phyloP scores from a whole-genome alignment of 2,329 filamentous ascomycete species.

The Aspergillus phoenicis region DNA sequence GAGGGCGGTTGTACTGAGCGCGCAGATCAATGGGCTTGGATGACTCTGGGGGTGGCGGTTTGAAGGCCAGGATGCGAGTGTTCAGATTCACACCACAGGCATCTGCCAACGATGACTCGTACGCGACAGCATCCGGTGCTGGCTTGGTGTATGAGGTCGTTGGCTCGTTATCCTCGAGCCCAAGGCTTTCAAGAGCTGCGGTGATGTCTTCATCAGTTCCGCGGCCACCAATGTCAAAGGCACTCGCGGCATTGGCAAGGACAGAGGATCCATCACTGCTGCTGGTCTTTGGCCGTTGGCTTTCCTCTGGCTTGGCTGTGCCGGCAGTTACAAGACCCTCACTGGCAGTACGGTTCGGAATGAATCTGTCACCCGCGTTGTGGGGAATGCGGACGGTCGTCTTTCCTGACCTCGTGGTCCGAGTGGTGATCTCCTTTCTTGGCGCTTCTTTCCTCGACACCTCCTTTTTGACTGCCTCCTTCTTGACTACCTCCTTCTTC shows the following conservation, averaged over 20 bases:
- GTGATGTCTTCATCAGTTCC: conserved; percentile 72
- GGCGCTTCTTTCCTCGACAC: neutral
- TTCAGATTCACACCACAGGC: conserved; percentile 92
- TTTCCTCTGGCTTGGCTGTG: conserved; percentile 81
- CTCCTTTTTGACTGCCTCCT: conserved; percentile 48
- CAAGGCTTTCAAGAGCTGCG: conserved; percentile 77
- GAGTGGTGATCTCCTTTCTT: conserved; percentile 50
- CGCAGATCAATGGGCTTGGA: conserved; percentile 97
- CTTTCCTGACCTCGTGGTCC: conserved; percentile 60
- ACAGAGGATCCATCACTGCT: conserved; percentile 71
- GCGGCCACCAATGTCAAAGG: conserved; percentile 64
- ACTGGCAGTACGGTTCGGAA: conserved; percentile 88
- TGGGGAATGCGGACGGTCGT: conserved; percentile 68
- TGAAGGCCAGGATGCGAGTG: conserved; percentile 96
- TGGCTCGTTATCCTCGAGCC: conserved; percentile 72
- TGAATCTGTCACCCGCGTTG: conserved; percentile 88
- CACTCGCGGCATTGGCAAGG: conserved; percentile 72
- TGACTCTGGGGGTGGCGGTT: conserved; percentile 96
- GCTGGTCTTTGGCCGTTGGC: conserved; percentile 72
- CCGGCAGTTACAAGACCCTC: conserved; percentile 82
- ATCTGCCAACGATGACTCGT: conserved; percentile 85
- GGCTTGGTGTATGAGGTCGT: conserved; percentile 70
- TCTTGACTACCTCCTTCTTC: neutral
- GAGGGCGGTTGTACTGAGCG: conserved; percentile 94
- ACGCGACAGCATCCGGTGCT: conserved; percentile 84